Evolutionary conservation across 306 rosid genomes (phyloP), one percentile per base, ranked within the genome.

Genomic region (Arachis stenosperma): DNA sequence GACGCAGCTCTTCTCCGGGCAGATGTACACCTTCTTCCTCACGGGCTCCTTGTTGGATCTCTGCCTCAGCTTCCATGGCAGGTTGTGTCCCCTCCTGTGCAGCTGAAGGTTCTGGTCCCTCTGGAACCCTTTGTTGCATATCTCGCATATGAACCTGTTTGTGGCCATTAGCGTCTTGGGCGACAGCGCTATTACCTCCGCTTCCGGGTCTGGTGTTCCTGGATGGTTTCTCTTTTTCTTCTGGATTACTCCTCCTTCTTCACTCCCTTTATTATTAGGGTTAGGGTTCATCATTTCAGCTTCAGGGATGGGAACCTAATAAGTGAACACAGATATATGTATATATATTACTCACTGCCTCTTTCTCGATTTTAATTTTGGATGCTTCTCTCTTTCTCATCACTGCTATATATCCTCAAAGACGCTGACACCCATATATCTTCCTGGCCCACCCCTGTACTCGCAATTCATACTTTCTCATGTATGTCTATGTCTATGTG

Each of bases 161-260:
- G 96, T 93, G 0, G 98, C 96, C 98, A 93, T 93, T 6, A 93
- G 97, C 1, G 97, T 84, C 75, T 87, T 93, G 1, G 98, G 98
- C 2, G 98, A 93, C 2, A 93, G 82, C 42, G 89, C 97, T 56
- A 93, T 75, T 43, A 93, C 98, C 77, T 93, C 98, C 0, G 98
- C 97, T 89, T 93, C 97, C 74, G 98, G 98, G 91, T 93, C 98
- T 84, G 98, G 98, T 60, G 89, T 93, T 79, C 98, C 98, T 7
- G 98, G 98, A 6, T 87, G 91, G 71, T 87, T 93, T 75, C 98
- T 67, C 84, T 89, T 93, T 91, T 93, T 93, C 86, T 93, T 93
- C 53, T 72, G 33, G 2, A 30, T 22, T 22, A 22, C 27, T 22
- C 27, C 27, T 22, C 27, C 27, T 22, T 22, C 27, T 22, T 22